A percentile compares a stretch with the other conserved stretches of the same genome.
Conservation (phyloP, 345 rosid genomes). For the Gossypium rotundifolium region DNA sequence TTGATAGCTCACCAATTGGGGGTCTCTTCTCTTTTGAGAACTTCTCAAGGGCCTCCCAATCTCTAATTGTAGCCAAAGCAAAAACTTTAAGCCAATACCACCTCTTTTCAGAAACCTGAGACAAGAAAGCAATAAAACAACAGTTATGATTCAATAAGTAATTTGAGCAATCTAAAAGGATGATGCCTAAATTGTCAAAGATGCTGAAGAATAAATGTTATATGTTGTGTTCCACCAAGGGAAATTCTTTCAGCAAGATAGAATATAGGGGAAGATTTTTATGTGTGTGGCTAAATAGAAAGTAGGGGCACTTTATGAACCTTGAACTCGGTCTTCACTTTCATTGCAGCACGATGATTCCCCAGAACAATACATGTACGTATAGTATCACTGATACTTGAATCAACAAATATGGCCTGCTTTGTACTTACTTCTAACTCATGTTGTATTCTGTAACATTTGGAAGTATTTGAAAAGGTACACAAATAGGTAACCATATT, state of each 20-base stretch:
- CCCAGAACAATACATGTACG: conserved; percentile 87
- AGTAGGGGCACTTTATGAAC: conserved; percentile 27
- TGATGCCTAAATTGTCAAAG: background rate
- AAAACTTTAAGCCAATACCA: conserved; percentile 84
- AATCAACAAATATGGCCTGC: conserved; percentile 93
- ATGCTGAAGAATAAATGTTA: background rate
- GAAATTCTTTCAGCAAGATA: background rate
- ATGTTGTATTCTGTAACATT: conserved; percentile 69
- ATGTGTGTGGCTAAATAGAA: background rate
- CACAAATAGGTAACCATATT: conserved; percentile 2
- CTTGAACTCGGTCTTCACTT: conserved; percentile 62
- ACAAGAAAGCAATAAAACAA: conserved; percentile 33
- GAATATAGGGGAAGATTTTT: conserved; percentile 2
- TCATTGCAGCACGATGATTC: conserved; percentile 22
- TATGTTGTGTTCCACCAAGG: conserved; percentile 1
- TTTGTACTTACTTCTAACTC: conserved; percentile 88
- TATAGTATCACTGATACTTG: conserved; percentile 96
- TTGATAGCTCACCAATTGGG: conserved; percentile 53
- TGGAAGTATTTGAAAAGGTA: background rate
- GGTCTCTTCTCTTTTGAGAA: conserved; percentile 96
- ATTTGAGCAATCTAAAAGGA: background rate
- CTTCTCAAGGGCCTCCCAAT: conserved; percentile 89
- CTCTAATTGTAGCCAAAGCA: conserved; percentile 84
- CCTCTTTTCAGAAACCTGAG: conserved; percentile 85
- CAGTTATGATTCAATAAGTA: conserved; percentile 35